Base-by-base conservation (phyloP, 352 stramenopile species). In the Phytophthora cryptogea region DNA sequence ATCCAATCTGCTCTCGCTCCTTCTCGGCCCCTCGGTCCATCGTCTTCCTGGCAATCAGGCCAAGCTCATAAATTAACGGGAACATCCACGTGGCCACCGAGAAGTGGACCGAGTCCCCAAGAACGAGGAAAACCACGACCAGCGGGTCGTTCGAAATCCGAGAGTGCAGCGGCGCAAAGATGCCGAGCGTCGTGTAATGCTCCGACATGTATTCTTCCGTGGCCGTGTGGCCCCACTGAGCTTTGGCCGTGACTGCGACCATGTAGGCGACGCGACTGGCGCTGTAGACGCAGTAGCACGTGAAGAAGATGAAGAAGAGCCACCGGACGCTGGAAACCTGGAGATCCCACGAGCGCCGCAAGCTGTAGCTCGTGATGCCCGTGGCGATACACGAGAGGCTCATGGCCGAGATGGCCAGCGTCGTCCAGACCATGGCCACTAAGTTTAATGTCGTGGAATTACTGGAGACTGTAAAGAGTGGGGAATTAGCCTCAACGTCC, bases 291-390 rank as follows among this genome's bases (percentile, higher is more conserved):
- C 40, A 74, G n/a, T 76, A 59, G 30, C 58, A 78, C 16, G 74
- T 35, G 62, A 86, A 83, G 51, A 86, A 82, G 53, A 72, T 44
- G 54, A 67, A 74, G 46, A 83, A 86, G 17, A 86, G 59, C 76
- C 76, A 86, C 2, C 76, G 74, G 26, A 83, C 76, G 23, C 71
- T 74, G 16, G 72, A 78, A 30, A 75, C 52, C 45, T 72, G 68
- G 28, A 83, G 44, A 45, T 81, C 71, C 71, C 71, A 81, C 23
- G 68, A 57, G 23, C 45, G 59, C 5, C 66, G 63, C 23, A 85
- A 65, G 11, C 66, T 75, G 50, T 66, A 65, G 35, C 63, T 74
- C n/a, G 72, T 80, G 40, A 73, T 45, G 8, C 69, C 70, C 27
- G 75, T 78, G 47, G 75, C 54, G 13, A 72, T 39, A 14, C 59